Conservation (phyloP, 1,284 basidiomycete species). For the Grifola frondosa region DNA sequence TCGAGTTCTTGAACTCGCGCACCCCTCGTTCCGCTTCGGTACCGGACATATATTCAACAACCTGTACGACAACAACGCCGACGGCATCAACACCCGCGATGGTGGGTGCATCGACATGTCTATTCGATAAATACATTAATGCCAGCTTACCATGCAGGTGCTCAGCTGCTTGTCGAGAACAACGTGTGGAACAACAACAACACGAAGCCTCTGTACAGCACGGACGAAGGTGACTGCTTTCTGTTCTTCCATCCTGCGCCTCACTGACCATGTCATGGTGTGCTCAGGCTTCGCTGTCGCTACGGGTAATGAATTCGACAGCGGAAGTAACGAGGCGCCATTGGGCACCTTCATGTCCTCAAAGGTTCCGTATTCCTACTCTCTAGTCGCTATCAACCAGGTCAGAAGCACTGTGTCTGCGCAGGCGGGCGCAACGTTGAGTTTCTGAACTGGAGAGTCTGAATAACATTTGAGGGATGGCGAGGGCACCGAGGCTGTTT, state of each 20-base stretch:
- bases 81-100: slow-evolving; percentile 50
- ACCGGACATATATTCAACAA: slow-evolving; percentile 50
- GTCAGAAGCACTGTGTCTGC: neutral
- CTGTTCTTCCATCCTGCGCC: too few relatives aligned
- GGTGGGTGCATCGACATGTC: slow-evolving; percentile 14
- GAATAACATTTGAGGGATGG: too few relatives aligned
- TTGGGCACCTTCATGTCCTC: slow-evolving; percentile 10
- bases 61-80: slow-evolving; percentile 42
- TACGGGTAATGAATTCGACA: slow-evolving; percentile 22
- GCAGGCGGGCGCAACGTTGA: neutral
- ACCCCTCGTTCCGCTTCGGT: slow-evolving; percentile 36
- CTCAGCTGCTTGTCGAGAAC: slow-evolving; percentile 48
- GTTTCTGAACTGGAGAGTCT: too few relatives aligned
- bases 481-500: too few relatives aligned
- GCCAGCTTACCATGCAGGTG: slow-evolving; percentile 20
- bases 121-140: neutral
- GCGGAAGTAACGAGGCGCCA: slow-evolving; percentile 16
- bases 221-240: slow-evolving; percentile 44
- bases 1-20: slow-evolving; percentile 28
- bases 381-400: neutral
- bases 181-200: slow-evolving; percentile 40
- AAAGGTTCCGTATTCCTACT: slow-evolving; percentile 10
- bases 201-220: slow-evolving; percentile 42
- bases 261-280: too few relatives aligned
- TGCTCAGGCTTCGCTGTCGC: slow-evolving; percentile 43